Evolutionary conservation across 768 basidiomycete species (phyloP), one percentile per base, ranked within the genome.

Genomic region (Agaricus sinodeliciosus): DNA sequence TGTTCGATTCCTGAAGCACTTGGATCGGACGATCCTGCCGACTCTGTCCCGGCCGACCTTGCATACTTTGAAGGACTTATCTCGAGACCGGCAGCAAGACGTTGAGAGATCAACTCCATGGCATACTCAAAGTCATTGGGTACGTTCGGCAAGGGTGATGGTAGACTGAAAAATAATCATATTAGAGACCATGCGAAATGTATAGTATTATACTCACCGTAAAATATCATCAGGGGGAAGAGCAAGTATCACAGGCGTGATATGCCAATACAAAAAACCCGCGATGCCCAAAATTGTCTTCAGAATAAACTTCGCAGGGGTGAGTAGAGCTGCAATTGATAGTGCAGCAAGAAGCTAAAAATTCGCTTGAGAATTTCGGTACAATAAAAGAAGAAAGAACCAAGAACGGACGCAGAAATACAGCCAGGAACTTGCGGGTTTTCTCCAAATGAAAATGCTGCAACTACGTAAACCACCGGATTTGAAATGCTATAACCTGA

Each of bases 71-170:
- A 58, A 4, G 76, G 70, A 18, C 62, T 67, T 34, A 84, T 62
- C 22, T 74, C 70, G 45, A 82, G 68, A 5, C 84, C 84, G 16
- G 72, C 66, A 31, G 78, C 74, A 3, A 85, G 72, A 7, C 85
- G 78, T 51, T 75, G 71, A 3, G 83, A 75, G 15, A 87, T 85
- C 9, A 87, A 62, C 35, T 83, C 75, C 80, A 86, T 85, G 2
- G 85, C 84, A 59, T 83, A 82, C 44, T 87, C 82, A 3, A 79
- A 75, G 57, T 87, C 84, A 3, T 83, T 87, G 0, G 85, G 84
- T 9, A 76, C 77, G 55, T 81, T 75, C 35, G 59, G 55, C 45
- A 85, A 72, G 3, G 71, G 66, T 6, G 71, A 66, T 18, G 79
- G 76, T 11, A 81, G 47, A 37, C 80, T 84, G 42, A 48, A n/a